Conservation (phyloP, 2,329 filamentous ascomycete species). For the Aspergillus uvarum region DNA sequence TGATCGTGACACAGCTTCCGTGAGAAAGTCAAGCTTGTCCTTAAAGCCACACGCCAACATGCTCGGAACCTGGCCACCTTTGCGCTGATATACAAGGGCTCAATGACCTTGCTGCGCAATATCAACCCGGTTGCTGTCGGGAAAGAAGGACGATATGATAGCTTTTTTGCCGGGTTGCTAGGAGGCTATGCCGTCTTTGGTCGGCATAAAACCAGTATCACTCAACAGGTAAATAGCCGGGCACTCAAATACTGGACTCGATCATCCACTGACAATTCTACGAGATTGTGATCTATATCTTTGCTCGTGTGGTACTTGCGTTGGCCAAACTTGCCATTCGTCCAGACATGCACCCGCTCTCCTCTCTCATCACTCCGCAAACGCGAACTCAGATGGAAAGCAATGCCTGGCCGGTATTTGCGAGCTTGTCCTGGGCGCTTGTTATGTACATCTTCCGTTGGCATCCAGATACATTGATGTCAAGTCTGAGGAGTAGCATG, state of each 20-base stretch:
- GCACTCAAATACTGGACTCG: background rate
- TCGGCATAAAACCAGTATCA: slow-evolving; percentile 73
- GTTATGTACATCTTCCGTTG: slow-evolving; percentile 96
- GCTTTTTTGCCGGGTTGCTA: slow-evolving; percentile 79
- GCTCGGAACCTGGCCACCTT: slow-evolving; percentile 90
- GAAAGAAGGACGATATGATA: slow-evolving; percentile 72
- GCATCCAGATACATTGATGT: slow-evolving; percentile 88
- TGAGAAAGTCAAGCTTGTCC: slow-evolving; percentile 74
- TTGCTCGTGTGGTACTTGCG: slow-evolving; percentile 83
- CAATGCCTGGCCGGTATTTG: slow-evolving; percentile 91
- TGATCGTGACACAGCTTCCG: slow-evolving; percentile 52
- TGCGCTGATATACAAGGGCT: slow-evolving; percentile 83
- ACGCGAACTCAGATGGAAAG: slow-evolving; percentile 54
- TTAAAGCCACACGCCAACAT: slow-evolving; percentile 85
- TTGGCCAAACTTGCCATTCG: slow-evolving; percentile 80
- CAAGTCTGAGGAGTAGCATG: slow-evolving; percentile 92
- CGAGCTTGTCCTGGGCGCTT: slow-evolving; percentile 82
- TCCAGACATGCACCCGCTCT: slow-evolving; percentile 48
- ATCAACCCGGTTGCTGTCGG: slow-evolving; percentile 45
- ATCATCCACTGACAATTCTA: background rate
- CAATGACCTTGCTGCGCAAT: slow-evolving; percentile 72
- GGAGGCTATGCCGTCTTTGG: slow-evolving; percentile 95
- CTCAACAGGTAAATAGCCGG: slow-evolving; percentile 60
- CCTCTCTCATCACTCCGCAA: slow-evolving; percentile 45
- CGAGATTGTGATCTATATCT: slow-evolving; percentile 95